Conservation (phyloP, 2,329 filamentous ascomycete species). For the Fusarium luffae region DNA sequence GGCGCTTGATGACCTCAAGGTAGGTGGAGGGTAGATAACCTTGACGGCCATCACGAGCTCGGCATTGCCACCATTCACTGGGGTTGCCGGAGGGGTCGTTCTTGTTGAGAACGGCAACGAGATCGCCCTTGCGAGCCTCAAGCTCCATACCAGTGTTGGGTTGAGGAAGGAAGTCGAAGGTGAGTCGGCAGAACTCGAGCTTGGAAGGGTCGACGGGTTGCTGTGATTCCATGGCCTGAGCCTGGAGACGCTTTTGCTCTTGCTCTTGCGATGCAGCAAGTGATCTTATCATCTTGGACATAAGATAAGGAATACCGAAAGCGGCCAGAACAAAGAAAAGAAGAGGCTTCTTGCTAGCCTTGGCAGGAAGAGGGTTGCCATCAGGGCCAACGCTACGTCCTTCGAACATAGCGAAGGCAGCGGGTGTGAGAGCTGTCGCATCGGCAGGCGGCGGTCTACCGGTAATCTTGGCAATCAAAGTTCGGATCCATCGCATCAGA, state of each 20-base stretch:
- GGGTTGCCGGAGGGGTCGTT: slow-evolving; percentile 90
- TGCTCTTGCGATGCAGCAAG: slow-evolving; percentile 88
- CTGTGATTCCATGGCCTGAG: slow-evolving; percentile 62
- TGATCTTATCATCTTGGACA: slow-evolving; percentile 93
- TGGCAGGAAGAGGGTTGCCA: slow-evolving; percentile 72
- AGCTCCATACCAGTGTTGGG: slow-evolving; percentile 79
- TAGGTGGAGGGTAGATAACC: slow-evolving; percentile 94
- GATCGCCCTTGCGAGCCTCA: slow-evolving; percentile 91
- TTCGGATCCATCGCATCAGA: slow-evolving; percentile 92
- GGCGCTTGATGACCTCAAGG: slow-evolving; percentile 76
- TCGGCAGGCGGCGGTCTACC: slow-evolving; percentile 91
- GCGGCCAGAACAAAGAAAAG: slow-evolving; percentile 95
- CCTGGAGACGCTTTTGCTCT: slow-evolving; percentile 70
- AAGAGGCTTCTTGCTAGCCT: slow-evolving; percentile 92
- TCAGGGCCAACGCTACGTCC: slow-evolving; percentile 70
- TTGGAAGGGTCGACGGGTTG: slow-evolving; percentile 83
- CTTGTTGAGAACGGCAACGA: slow-evolving; percentile 93
- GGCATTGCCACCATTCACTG: slow-evolving; percentile 97
- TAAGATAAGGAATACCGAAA: slow-evolving; percentile 94
- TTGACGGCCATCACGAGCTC: slow-evolving; percentile 87
- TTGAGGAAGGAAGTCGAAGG: slow-evolving; percentile 94
- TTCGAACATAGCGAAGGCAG: slow-evolving; percentile 90
- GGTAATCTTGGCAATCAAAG: slow-evolving; percentile 89
- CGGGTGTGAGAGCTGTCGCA: slow-evolving; percentile 85
- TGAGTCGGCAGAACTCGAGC: slow-evolving; percentile 93